Evolutionary conservation across 225 moss, liverwort and hornwort genomes (phyloP), one percentile per base, ranked within the genome.

Genomic region (Pseudisothecium myosuroides): DNA sequence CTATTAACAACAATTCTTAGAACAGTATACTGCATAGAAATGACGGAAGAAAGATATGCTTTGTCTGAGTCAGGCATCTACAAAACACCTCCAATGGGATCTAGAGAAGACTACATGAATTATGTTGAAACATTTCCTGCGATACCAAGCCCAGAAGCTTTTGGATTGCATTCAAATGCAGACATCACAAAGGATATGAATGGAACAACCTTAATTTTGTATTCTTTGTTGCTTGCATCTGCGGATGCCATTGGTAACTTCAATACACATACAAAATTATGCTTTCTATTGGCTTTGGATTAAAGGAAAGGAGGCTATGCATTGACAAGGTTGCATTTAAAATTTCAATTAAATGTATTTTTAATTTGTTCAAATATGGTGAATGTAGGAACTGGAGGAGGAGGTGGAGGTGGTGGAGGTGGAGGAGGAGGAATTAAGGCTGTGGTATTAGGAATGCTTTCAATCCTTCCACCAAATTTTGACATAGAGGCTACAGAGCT

Each of bases 121-220:
- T 89, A 94, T 11, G 93, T 97, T 56, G 96, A 97, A 28, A 89
- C 89, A 21, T 95, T 95, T 59, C 97, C 97, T 19, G 88, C 94
- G 24, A 93, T 97, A 72, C 93, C 97, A 39, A 92, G 94, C 68
- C 98, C 96, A 0, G 97, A 98, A 89, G 98, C 97, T 17, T 98
- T 98, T 82, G 98, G 98, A 56, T 14, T 98, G 12, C 98, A 98
- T 17, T 89, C 96, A 66, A 98, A 97, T 87, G 98, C 98, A 60
- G 97, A 98, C 77, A 98, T 98, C n/a, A 96, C 96, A 17, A 97
- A 95, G 86, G 97, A 97, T 80, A 96, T 96, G 90, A 98, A 97
- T 62, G 96, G 96, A 73, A 98, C 98, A 4, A 88, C 91, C 56
- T 92, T 93, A 68, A 93, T 96, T 81, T 47, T 97, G 27, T 91